Percentiles rank a stretch among this genome's conserved stretches.
Conservation (phyloP, 768 basidiomycete species). For the Trichaptum fuscoviolaceum region DNA sequence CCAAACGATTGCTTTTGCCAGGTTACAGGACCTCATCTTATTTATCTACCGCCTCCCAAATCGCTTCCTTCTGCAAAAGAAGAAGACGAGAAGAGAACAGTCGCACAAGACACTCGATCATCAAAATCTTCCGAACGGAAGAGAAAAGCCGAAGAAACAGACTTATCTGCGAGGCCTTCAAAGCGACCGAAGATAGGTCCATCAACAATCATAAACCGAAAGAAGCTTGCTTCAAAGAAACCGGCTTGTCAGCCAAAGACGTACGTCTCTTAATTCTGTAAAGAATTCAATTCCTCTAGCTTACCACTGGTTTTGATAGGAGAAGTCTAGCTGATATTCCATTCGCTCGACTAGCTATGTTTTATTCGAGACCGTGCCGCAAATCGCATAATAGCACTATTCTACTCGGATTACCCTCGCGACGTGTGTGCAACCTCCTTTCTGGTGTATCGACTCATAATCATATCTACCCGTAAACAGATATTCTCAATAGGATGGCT, state of each 20-base stretch:
- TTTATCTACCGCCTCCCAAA: slow-evolving; percentile 22
- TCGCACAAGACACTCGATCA: background rate
- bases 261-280: background rate
- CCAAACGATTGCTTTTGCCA: slow-evolving; percentile 86
- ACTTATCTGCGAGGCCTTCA: slow-evolving; percentile 24
- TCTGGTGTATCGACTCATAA: background rate
- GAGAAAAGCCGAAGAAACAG: slow-evolving; percentile 12
- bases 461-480: slow-evolving; percentile 29
- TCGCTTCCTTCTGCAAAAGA: background rate
- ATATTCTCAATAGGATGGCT: slow-evolving; percentile 57
- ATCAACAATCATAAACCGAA: slow-evolving; percentile 7
- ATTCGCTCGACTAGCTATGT: slow-evolving; percentile 52
- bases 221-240: slow-evolving; percentile 5
- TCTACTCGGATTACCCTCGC: slow-evolving; percentile 59
- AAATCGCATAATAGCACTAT: slow-evolving; percentile 46
- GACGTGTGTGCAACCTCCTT: slow-evolving; percentile 41
- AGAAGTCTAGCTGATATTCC: slow-evolving; percentile 45
- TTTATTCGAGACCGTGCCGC: slow-evolving; percentile 59
- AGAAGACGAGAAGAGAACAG: background rate
- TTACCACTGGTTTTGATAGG: slow-evolving; percentile 20
- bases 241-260: background rate
- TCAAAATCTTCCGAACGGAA: slow-evolving; percentile 20
- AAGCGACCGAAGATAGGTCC: slow-evolving; percentile 12
- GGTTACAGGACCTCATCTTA: slow-evolving; percentile 66
- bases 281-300: background rate